Evolutionary conservation across 257 asterid species (phyloP).

Genomic region (Lycium barbarum): DNA sequence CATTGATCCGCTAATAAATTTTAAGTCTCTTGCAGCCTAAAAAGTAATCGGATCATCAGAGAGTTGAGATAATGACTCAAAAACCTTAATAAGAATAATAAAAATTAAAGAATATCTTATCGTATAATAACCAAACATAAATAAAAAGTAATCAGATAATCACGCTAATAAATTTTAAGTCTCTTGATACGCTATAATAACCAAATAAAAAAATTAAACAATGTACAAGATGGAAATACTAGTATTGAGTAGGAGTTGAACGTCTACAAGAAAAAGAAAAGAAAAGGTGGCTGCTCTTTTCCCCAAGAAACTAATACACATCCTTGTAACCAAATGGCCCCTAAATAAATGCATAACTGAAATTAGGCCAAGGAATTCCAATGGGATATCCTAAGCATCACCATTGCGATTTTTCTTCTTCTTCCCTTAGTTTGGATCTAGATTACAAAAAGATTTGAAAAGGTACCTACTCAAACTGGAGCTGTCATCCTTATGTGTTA

Average conservation of each 20-base stretch:
- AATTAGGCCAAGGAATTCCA: too few species aligned
- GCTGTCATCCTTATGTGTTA: too few species aligned
- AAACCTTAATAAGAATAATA: constrained; percentile 11
- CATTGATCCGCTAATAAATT: constrained; percentile 86
- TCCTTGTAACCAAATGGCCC: too few species aligned
- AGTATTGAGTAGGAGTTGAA: neutral
- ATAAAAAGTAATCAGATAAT: neutral
- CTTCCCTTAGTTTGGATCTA: too few species aligned
- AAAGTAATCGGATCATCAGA: constrained; percentile 26
- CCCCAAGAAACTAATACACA: constrained; percentile 19
- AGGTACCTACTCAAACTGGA: too few species aligned
- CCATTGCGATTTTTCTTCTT: too few species aligned
- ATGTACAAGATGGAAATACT: neutral
- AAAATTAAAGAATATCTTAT: neutral
- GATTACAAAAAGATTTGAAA: too few species aligned
- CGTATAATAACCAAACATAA: neutral
- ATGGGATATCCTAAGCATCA: too few species aligned
- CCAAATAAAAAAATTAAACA: neutral
- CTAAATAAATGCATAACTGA: too few species aligned
- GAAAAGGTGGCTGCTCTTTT: constrained; percentile 6
- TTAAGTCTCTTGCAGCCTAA: constrained; percentile 97
- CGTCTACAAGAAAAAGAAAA: neutral
- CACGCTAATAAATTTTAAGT: too few species aligned
- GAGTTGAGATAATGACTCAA: constrained; percentile 8
- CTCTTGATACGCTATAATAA: neutral